Evolutionary conservation across 164 flowering plant genomes (phyloP).

Genomic region (Chloranthus sessilifolius): DNA sequence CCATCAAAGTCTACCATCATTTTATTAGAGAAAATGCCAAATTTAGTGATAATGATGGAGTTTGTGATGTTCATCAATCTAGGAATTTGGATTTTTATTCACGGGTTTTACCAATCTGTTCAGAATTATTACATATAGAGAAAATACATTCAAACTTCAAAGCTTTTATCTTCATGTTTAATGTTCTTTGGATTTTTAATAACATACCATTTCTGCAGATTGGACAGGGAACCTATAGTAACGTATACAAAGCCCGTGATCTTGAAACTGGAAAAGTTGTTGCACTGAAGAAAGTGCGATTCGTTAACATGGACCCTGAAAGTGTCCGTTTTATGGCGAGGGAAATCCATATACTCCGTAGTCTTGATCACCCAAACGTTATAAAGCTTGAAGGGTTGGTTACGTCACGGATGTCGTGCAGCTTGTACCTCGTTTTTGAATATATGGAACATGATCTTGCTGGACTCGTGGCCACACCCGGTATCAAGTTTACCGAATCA

Average conservation of each 20-base stretch:
- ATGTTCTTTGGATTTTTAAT: no score
- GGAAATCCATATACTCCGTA: slow-evolving; percentile 70
- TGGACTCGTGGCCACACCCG: slow-evolving; percentile 65
- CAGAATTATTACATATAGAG: no score
- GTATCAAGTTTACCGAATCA: slow-evolving; percentile 61
- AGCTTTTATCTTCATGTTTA: no score
- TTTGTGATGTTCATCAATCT: no score
- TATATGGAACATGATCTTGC: slow-evolving; percentile 95
- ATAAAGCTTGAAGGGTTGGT: slow-evolving; percentile 80
- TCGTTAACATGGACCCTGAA: slow-evolving; percentile 88
- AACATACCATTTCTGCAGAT: slow-evolving; percentile 40
- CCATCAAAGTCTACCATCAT: no score
- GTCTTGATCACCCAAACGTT: slow-evolving; percentile 84
- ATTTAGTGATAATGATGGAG: no score
- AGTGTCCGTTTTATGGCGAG: slow-evolving; percentile 94
- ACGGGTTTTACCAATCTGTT: no score
- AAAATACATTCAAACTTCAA: no score
- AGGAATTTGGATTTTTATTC: no score
- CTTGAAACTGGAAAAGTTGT: slow-evolving; percentile 74
- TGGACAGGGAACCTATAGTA: slow-evolving; percentile 95
- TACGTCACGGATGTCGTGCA: slow-evolving; percentile 65
- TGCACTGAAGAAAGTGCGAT: slow-evolving; percentile 85
- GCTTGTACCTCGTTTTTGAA: slow-evolving; percentile 75
- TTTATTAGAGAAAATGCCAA: no score
- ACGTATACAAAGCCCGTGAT: slow-evolving; percentile 80